Conservation (phyloP, 768 basidiomycete genomes). For the Rubroboletus pulcherrimus region DNA sequence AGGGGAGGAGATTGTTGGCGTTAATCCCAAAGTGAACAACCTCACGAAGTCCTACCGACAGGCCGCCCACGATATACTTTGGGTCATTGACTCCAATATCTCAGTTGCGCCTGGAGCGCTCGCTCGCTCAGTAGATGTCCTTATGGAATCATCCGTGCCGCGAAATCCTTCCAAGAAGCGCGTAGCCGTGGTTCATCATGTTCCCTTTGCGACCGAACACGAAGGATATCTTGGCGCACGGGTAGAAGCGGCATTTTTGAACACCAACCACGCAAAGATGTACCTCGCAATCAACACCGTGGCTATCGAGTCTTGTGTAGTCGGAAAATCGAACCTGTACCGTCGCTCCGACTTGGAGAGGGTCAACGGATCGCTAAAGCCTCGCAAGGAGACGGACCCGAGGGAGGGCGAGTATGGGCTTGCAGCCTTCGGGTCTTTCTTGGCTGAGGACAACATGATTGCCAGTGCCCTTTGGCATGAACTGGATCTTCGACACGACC, state of each 20-base stretch:
- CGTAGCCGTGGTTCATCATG: constrained; percentile 90
- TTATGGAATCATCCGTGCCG: constrained; percentile 44
- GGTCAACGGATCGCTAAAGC: constrained; percentile 63
- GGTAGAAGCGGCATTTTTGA: constrained; percentile 91
- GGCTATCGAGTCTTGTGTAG: constrained; percentile 90
- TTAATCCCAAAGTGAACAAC: constrained; percentile 98
- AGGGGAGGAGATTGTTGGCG: constrained; percentile 84
- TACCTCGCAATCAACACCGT: constrained; percentile 91
- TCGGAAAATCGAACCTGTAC: constrained; percentile 95
- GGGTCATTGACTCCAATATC: constrained; percentile 97
- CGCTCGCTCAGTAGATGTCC: constrained; percentile 77
- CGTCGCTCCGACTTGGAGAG: constrained; percentile 83
- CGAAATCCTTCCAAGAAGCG: constrained; percentile 36
- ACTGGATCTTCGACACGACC: constrained; percentile 78
- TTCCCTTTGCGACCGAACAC: constrained; percentile 80
- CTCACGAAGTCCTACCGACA: constrained; percentile 78
- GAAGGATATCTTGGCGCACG: constrained; percentile 71
- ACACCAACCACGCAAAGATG: constrained; percentile 98
- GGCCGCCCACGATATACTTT: constrained; percentile 86
- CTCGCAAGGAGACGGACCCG: constrained; percentile 28
- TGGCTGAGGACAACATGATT: constrained; percentile 99
- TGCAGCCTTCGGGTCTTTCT: constrained; percentile 76
- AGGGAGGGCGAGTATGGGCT: constrained; percentile 47
- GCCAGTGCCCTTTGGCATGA: constrained; percentile 92
- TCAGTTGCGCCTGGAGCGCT: constrained; percentile 74